A percentile compares a stretch with the other conserved stretches of the same genome.
Conservation (phyloP, 345 rosid genomes). For the Viola odorata region DNA sequence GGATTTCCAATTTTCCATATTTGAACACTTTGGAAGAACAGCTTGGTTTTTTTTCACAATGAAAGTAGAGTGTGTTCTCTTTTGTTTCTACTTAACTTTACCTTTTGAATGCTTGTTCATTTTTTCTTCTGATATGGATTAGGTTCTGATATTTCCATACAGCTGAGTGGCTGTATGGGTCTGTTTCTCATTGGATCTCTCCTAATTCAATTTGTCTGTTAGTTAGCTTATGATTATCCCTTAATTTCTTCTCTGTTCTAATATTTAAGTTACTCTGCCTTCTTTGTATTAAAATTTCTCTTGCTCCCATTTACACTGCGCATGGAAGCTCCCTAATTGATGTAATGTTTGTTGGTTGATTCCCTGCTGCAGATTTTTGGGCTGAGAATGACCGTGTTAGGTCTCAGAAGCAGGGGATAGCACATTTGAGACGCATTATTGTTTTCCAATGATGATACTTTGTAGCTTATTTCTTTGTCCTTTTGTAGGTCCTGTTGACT, state of each 20-base stretch:
- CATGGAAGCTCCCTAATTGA: no score
- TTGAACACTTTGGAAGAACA: no score
- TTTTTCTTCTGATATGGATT: background rate
- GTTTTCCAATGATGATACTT: background rate
- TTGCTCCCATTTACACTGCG: no score
- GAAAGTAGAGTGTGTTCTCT: no score
- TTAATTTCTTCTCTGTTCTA: background rate
- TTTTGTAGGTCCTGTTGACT: constrained; percentile 7
- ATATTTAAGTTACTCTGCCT: background rate
- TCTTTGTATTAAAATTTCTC: no score
- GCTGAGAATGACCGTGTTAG: no score
- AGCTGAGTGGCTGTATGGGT: background rate
- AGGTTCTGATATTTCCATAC: background rate
- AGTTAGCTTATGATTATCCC: background rate
- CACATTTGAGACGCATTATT: background rate
- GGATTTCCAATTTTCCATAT: no score
- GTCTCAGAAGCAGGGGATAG: background rate
- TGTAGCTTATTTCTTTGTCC: background rate
- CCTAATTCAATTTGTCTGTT: background rate
- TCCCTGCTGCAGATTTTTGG: no score
- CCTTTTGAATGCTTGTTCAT: background rate
- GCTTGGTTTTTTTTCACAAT: no score
- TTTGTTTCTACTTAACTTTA: no score
- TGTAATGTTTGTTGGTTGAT: no score
- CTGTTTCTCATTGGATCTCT: background rate